Evolutionary conservation across 2,329 filamentous ascomycete species (phyloP).

Genomic region (Metarhizium anisopliae): DNA sequence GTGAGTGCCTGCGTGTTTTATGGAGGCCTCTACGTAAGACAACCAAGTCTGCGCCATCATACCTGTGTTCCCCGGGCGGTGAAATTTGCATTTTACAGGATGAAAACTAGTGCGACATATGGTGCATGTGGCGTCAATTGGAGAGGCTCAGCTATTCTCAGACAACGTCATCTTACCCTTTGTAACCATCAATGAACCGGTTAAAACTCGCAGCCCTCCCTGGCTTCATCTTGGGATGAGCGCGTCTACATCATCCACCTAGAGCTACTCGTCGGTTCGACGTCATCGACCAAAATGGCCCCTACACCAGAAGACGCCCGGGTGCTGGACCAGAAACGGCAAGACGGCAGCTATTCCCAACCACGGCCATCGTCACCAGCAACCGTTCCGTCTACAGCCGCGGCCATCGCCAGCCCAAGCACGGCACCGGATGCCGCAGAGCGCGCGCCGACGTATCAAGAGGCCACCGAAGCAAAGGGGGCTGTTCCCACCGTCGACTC

Average conservation of each 20-base stretch:
- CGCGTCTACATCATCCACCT: not conserved
- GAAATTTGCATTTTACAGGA: not conserved
- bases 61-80: not conserved
- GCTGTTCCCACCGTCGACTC: constrained; percentile 7
- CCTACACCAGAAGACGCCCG: not conserved
- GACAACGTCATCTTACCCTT: not conserved
- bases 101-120: not conserved
- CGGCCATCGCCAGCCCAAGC: not conserved
- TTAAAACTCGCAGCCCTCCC: not conserved
- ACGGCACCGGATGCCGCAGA: not conserved
- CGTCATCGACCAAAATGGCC: not conserved
- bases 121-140: not conserved
- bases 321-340: constrained; percentile 1
- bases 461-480: not conserved
- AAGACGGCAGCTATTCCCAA: not conserved
- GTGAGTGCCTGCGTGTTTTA: too few relatives aligned
- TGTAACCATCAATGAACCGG: not conserved
- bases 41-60: not conserved
- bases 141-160: not conserved
- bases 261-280: too few relatives aligned
- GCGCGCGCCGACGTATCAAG: constrained; percentile 7
- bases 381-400: not conserved
- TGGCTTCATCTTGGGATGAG: not conserved
- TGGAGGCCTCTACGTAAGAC: too few relatives aligned
- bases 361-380: not conserved